Conservation (phyloP, 2,329 filamentous ascomycete species). For the Colletotrichum tabaci region DNA sequence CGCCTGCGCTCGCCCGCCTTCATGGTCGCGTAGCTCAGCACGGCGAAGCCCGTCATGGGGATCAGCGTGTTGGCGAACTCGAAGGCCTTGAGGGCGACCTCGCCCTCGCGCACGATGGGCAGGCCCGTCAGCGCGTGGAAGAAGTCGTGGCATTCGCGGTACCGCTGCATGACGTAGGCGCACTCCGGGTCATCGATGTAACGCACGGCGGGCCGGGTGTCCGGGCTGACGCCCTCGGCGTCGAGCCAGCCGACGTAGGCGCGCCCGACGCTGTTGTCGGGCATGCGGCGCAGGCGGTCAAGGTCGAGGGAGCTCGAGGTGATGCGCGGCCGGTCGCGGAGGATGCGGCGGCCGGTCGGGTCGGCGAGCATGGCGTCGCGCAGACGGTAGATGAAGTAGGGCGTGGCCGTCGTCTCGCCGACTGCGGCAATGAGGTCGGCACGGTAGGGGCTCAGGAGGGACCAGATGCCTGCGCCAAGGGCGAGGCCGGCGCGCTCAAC, state of each 20-base stretch:
- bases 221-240: conserved; percentile 91
- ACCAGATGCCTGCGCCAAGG: conserved; percentile 74
- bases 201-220: conserved; percentile 85
- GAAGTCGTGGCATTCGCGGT: conserved; percentile 97
- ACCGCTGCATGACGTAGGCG: conserved; percentile 98
- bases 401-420: conserved; percentile 94
- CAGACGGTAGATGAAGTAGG: conserved; percentile 94
- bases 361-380: conserved; percentile 91
- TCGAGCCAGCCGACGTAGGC: conserved; percentile 94
- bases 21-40: conserved; percentile 88
- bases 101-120: conserved; percentile 93
- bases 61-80: conserved; percentile 96
- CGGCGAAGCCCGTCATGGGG: conserved; percentile 93
- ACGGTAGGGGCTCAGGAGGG: conserved; percentile 82
- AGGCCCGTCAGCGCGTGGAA: conserved; percentile 95
- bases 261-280: conserved; percentile 81
- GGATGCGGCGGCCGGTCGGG: conserved; percentile 89
- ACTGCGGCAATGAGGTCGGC: conserved; percentile 93
- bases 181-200: conserved; percentile 97
- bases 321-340: conserved; percentile 90
- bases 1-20: conserved; percentile 84
- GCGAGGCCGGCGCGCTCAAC: conserved; percentile 83
- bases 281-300: conserved; percentile 78
- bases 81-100: conserved; percentile 97
- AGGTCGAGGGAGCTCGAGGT: conserved; percentile 81